Evolutionary conservation across 306 rosid genomes (phyloP), one percentile per base, ranked within the genome.

Genomic region (Vigna trinervia): DNA sequence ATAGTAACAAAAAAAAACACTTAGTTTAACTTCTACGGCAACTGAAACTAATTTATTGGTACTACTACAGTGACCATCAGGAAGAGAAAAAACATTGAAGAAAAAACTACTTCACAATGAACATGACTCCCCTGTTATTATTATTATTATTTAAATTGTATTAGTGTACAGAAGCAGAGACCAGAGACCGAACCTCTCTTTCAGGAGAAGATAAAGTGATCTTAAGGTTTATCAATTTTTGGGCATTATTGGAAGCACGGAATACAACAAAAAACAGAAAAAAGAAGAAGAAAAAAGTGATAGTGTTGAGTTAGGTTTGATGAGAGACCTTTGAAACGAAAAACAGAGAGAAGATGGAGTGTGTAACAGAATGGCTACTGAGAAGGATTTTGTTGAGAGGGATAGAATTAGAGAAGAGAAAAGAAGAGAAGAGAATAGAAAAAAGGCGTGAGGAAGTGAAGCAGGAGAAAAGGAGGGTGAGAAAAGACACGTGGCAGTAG

Each of bases 401-500:
- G 45, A 39, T 8, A 12, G 10, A 43, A 10, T 15, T 5, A 6
- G 10, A 26, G 28, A 26, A 26, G 13, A 14, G 54, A 15, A 6
- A 1, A 5, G 39, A 34, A 34, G 0, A 34, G 39, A 34, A 36
- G 9, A 36, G 41, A 52, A 2, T 10, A 23, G 17, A 13, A 59
- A 39, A 28, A 9, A 28, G 30, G 59, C 3, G 50, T 20, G 57
- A 17, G 8, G 4, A 19, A 38, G 50, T 34, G 26, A 62, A 62
- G 76, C 14, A 15, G 4, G 78, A 23, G 28, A 41, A 3, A 17
- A 47, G 20, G 6, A 57, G 38, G 23, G 75, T 46, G 88, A 85
- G 74, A 74, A 0, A 1, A 0, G 90, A 77, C 90, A 84, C 87
- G 94, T 90, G 89, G 81, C 82, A 34, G 8, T 20, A 71, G 22